These are phyloP conservation scores for Entomortierella parvispora DNA, from an alignment of 192 early-diverging fungal species.

Conservation along the genomic window DNA sequence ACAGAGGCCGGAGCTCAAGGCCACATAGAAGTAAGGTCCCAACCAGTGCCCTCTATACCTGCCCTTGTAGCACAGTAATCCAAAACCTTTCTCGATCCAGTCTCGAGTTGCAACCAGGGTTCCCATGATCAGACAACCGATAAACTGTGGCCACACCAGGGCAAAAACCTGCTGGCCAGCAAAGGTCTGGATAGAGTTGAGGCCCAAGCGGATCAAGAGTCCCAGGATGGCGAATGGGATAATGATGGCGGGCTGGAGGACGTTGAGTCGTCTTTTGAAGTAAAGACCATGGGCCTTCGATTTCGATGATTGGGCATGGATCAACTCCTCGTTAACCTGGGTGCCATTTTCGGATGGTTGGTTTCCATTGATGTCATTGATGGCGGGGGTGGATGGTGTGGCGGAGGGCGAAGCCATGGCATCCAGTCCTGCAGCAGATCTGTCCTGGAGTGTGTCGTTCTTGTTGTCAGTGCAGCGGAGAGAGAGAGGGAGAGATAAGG, in stretches of 20 bases:
- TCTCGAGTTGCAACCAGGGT: conserved; percentile 36
- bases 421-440: too few relatives aligned
- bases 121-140: conserved; percentile 75
- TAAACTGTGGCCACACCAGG: conserved; percentile 71
- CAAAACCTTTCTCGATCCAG: conserved; percentile 32
- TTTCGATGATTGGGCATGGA: neutral
- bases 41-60: conserved; percentile 34
- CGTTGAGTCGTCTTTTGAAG: neutral
- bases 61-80: conserved; percentile 38
- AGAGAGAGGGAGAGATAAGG: too few relatives aligned
- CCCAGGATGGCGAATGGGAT: conserved; percentile 73
- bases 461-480: too few relatives aligned
- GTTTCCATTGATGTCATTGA: too few relatives aligned
- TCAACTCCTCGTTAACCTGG: too few relatives aligned
- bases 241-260: conserved; percentile 35
- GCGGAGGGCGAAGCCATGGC: too few relatives aligned
- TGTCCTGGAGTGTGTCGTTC: too few relatives aligned
- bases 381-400: too few relatives aligned
- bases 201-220: conserved; percentile 66
- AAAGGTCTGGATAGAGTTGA: conserved; percentile 67
- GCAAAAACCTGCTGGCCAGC: conserved; percentile 67
- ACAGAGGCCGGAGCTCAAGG: conserved; percentile 75
- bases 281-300: neutral
- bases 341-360: too few relatives aligned
- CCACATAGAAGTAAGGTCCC: conserved; percentile 59